A percentile compares a stretch with the other conserved stretches of the same genome.
These are phyloP conservation scores for Cyclotella atomus DNA, from an alignment of 108 stramenopile genomes.

Conservation along the genomic window DNA sequence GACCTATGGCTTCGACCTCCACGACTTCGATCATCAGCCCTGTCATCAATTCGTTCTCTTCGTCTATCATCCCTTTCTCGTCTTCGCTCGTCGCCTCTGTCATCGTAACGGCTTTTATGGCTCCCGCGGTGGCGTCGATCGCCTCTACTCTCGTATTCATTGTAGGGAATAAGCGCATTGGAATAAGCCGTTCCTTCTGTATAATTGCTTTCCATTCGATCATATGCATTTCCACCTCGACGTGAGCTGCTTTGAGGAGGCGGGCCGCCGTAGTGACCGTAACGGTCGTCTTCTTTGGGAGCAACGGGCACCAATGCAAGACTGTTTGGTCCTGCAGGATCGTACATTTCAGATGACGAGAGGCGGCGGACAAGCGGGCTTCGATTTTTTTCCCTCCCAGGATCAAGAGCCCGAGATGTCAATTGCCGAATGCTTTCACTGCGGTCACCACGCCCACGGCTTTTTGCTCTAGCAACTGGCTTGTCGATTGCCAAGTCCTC, in stretches of 20 bases:
- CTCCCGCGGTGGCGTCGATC: conserved; percentile 20
- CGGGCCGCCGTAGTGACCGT: conserved; percentile 34
- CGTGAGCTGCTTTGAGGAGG: conserved; percentile 12
- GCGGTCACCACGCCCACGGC: conserved; percentile 39
- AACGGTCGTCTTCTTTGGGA: conserved; percentile 17
- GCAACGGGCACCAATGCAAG: conserved; percentile 38
- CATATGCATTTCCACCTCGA: conserved; percentile 32
- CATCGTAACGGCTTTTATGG: conserved; percentile 9
- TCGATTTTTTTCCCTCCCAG: conserved; percentile 23
- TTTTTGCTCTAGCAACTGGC: conserved; percentile 7
- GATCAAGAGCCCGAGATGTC: conserved; percentile 36
- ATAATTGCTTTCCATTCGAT: conserved; percentile 26
- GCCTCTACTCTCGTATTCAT: conserved; percentile 12
- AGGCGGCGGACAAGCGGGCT: conserved; percentile 12
- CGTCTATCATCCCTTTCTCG: not conserved
- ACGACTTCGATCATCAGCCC: conserved; percentile 3
- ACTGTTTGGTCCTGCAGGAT: conserved; percentile 38
- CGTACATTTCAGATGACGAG: conserved; percentile 17
- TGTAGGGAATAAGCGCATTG: conserved; percentile 13
- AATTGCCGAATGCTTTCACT: conserved; percentile 38
- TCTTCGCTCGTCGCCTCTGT: conserved; percentile 1
- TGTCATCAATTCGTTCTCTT: conserved; percentile 5
- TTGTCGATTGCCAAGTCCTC: conserved; percentile 1
- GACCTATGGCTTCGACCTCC: conserved; percentile 6
- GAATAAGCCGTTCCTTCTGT: conserved; percentile 20